These are phyloP conservation scores for Tetrahymena elliotti DNA, from an alignment of 73 alveolate species.

Conservation along the genomic window DNA sequence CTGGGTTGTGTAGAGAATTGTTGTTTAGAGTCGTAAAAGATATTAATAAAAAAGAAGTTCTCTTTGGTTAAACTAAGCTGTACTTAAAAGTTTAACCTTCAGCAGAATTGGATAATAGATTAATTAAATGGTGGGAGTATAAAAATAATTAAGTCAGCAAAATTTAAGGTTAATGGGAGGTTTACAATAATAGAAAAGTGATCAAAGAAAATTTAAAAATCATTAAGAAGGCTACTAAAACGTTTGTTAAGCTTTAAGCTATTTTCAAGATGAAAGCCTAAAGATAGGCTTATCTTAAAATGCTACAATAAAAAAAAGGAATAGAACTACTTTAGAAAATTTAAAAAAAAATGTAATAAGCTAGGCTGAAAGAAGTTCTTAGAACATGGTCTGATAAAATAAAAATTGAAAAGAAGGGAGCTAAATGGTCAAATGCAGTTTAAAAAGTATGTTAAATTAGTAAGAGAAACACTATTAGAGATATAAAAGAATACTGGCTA, in stretches of 20 bases:
- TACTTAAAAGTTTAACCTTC: not conserved
- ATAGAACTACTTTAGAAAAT: not conserved
- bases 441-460: not conserved
- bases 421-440: not conserved
- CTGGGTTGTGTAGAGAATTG: not conserved
- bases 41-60: not conserved
- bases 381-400: not conserved
- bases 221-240: not conserved
- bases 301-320: not conserved
- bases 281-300: not conserved
- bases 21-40: not conserved
- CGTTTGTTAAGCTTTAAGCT: not conserved
- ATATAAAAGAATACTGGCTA: not conserved
- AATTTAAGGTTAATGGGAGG: not conserved
- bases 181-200: not conserved
- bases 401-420: not conserved
- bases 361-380: not conserved
- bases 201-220: not conserved
- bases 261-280: not conserved
- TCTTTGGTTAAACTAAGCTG: not conserved
- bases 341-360: not conserved
- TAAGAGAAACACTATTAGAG: not conserved
- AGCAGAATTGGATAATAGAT: not conserved
- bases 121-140: not conserved
- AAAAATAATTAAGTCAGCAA: not conserved